Conservation (phyloP, 371 early-diverging fungal genomes). For the Saksenaea oblongispora region DNA sequence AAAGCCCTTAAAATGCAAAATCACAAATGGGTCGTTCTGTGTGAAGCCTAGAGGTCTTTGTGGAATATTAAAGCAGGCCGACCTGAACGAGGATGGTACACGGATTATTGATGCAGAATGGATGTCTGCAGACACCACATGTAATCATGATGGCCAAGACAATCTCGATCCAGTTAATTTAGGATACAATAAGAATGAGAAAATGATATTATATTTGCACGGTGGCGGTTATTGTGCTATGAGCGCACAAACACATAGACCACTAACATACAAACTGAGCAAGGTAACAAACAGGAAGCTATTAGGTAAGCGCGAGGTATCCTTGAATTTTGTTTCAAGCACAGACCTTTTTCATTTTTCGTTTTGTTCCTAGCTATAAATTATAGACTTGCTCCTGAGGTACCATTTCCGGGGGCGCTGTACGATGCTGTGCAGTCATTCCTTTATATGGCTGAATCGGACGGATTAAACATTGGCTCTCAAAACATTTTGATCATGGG, state of each 20-base stretch:
- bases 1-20: conserved; percentile 27
- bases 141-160: conserved; percentile 15
- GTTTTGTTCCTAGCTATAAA: conserved; percentile 43
- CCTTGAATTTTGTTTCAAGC: background rate
- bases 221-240: conserved; percentile 69
- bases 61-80: conserved; percentile 28
- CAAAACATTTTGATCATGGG: conserved; percentile 6
- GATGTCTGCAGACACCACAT: conserved; percentile 31
- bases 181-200: conserved; percentile 19
- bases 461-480: conserved; percentile 10
- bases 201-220: conserved; percentile 65
- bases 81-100: conserved; percentile 22
- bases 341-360: no score
- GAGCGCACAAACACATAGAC: conserved; percentile 61
- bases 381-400: conserved; percentile 80
- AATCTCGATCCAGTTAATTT: background rate
- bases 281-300: conserved; percentile 46
- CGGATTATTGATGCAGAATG: conserved; percentile 34
- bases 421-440: conserved; percentile 78
- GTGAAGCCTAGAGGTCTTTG: conserved; percentile 20
- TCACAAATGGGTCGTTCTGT: conserved; percentile 21
- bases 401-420: conserved; percentile 77
- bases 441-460: conserved; percentile 60
- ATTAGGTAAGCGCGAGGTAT: conserved; percentile 39
- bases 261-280: conserved; percentile 58